Evolutionary conservation across 768 basidiomycete species (phyloP).

Genomic region (Rhodotorula graminis): DNA sequence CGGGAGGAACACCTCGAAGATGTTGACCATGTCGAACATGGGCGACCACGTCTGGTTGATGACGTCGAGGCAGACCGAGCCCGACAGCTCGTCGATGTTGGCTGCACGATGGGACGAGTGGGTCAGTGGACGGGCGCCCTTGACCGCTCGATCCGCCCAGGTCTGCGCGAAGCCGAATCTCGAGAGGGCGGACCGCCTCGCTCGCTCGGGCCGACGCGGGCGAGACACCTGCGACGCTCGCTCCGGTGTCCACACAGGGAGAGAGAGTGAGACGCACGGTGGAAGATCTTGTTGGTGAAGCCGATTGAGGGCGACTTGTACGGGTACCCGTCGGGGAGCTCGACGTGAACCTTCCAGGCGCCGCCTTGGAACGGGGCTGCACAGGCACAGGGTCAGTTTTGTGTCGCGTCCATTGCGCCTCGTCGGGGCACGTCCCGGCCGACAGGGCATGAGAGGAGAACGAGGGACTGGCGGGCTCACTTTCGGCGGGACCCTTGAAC

Average conservation of each 20-base stretch:
- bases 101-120: no score
- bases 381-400: no score
- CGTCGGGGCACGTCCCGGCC: no score
- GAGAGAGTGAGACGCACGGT: constrained; percentile 29
- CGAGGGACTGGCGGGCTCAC: constrained; percentile 54
- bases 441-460: no score
- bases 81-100: constrained; percentile 97
- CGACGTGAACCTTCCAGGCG: constrained; percentile 99
- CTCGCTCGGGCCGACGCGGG: no score
- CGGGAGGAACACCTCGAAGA: constrained; percentile 96
- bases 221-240: no score
- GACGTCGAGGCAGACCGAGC: constrained; percentile 95
- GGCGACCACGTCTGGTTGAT: constrained; percentile 99
- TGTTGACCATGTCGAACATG: constrained; percentile 99
- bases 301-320: constrained; percentile 99
- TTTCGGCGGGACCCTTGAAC: constrained; percentile 89
- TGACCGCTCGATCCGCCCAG: no score
- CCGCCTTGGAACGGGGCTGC: constrained; percentile 96
- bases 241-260: no score
- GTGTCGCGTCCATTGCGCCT: no score
- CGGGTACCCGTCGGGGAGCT: constrained; percentile 95
- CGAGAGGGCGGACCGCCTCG: no score
- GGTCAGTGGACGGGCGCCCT: no score
- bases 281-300: constrained; percentile 95
- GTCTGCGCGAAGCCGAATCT: no score